phyloP scores from a whole-genome alignment of 164 flowering plant genomes.

The Piper longum region DNA sequence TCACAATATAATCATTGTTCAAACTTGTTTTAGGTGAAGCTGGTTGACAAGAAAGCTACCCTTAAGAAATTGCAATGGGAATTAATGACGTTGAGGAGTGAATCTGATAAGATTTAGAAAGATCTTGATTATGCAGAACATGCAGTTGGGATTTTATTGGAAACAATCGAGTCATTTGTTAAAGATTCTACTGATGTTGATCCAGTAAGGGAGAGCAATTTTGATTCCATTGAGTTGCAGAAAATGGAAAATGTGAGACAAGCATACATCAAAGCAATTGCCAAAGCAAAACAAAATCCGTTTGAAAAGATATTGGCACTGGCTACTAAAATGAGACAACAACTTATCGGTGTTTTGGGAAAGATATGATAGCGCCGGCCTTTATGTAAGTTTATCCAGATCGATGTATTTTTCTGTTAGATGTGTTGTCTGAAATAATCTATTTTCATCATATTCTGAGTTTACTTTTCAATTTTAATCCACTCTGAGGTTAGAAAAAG shows the following conservation, averaged over 20 bases:
- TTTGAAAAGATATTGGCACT: slow-evolving; percentile 63
- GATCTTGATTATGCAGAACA: slow-evolving; percentile 38
- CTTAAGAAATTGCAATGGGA: slow-evolving; percentile 84
- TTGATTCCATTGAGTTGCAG: slow-evolving; percentile 29
- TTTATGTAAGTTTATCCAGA: too few relatives aligned
- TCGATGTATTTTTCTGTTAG: too few relatives aligned
- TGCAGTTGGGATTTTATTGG: slow-evolving; percentile 42
- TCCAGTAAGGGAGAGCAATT: slow-evolving; percentile 33
- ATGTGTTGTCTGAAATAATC: too few relatives aligned
- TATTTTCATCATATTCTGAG: too few relatives aligned
- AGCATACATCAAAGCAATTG: slow-evolving; percentile 56
- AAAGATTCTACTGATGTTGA: slow-evolving; percentile 13
- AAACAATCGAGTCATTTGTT: slow-evolving; percentile 36
- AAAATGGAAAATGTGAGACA: slow-evolving; percentile 67
- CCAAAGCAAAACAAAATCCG: slow-evolving; percentile 53
- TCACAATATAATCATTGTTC: not conserved
- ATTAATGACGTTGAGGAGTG: slow-evolving; percentile 46
- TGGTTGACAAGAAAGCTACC: slow-evolving; percentile 88
- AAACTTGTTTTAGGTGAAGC: slow-evolving; percentile 39
- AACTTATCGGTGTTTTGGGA: slow-evolving; percentile 41
- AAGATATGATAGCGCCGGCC: too few relatives aligned
- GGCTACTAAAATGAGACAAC: slow-evolving; percentile 50
- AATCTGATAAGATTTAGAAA: slow-evolving; percentile 53
- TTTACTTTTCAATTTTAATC: too few relatives aligned
- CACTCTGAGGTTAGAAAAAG: too few relatives aligned